A percentile compares a stretch with the other conserved stretches of the same genome.
Conservation (phyloP, 2,329 filamentous ascomycete genomes). For the Cadophora gregata region DNA sequence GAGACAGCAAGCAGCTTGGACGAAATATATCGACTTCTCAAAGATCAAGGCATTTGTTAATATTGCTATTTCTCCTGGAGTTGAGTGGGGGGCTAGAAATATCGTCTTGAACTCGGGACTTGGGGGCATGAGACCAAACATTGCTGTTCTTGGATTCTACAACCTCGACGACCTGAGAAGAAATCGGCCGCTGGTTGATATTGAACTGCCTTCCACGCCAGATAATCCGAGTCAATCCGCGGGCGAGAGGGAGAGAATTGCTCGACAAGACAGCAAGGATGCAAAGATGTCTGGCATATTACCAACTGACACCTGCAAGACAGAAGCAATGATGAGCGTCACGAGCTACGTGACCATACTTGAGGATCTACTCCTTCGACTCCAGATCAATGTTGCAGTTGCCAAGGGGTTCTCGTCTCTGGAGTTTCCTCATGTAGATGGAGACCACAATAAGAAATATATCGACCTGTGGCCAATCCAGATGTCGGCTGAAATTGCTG, state of each 20-base stretch:
- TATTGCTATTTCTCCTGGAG: slow-evolving; percentile 79
- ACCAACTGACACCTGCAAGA: slow-evolving; percentile 73
- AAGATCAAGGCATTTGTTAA: slow-evolving; percentile 91
- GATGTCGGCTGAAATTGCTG: slow-evolving; percentile 83
- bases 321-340: slow-evolving; percentile 70
- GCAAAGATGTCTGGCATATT: slow-evolving; percentile 62
- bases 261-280: slow-evolving; percentile 60
- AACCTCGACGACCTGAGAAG: slow-evolving; percentile 78
- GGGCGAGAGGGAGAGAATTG: slow-evolving; percentile 43
- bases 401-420: slow-evolving; percentile 81
- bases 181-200: slow-evolving; percentile 60
- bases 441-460: slow-evolving; percentile 69
- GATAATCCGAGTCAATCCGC: slow-evolving; percentile 45
- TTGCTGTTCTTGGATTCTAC: slow-evolving; percentile 81
- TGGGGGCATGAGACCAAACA: slow-evolving; percentile 88
- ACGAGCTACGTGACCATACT: slow-evolving; percentile 82
- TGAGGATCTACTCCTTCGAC: slow-evolving; percentile 77
- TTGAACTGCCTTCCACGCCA: slow-evolving; percentile 53
- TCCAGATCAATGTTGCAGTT: slow-evolving; percentile 84
- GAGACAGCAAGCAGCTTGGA: slow-evolving; percentile 78
- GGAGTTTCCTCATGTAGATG: slow-evolving; percentile 69
- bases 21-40: slow-evolving; percentile 85
- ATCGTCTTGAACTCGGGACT: slow-evolving; percentile 81
- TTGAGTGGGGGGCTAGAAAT: slow-evolving; percentile 86
- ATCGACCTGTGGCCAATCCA: slow-evolving; percentile 93